A percentile compares a stretch with the other conserved stretches of the same genome.
These are phyloP conservation scores for Thalassia testudinum DNA, from an alignment of 116 monocot genomes.

Conservation along the genomic window DNA sequence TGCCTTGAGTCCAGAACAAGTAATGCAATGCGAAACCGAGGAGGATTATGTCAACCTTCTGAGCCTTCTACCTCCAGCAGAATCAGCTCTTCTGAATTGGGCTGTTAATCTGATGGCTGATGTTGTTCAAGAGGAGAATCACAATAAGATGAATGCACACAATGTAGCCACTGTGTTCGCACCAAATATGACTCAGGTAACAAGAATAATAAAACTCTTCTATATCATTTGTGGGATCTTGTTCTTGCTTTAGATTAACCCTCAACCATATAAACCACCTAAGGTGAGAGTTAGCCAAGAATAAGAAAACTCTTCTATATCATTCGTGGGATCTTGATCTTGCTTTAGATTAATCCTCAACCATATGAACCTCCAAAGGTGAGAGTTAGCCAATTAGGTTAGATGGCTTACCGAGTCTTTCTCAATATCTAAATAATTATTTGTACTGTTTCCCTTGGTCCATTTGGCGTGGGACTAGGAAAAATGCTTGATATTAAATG, in stretches of 20 bases:
- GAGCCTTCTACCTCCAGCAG: conserved; percentile 23
- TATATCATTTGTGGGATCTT: neutral
- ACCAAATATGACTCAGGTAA: conserved; percentile 74
- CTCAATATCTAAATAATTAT: no score
- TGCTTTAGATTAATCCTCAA: no score
- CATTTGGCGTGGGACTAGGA: no score
- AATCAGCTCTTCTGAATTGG: conserved; percentile 65
- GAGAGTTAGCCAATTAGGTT: no score
- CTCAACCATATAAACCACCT: no score
- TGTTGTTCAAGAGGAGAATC: conserved; percentile 45
- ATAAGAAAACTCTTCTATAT: no score
- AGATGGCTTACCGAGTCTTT: no score
- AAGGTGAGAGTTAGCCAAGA: no score
- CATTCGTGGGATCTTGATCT: no score
- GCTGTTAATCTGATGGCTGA: conserved; percentile 73
- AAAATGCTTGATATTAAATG: neutral
- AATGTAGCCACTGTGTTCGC: conserved; percentile 74
- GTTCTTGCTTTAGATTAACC: no score
- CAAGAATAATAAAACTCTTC: neutral
- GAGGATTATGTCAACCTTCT: conserved; percentile 50
- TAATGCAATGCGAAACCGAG: conserved; percentile 70
- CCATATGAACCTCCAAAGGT: no score
- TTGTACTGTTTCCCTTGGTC: no score
- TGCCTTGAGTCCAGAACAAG: conserved; percentile 59
- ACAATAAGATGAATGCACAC: conserved; percentile 79